Evolutionary conservation across 2,329 filamentous ascomycete genomes (phyloP), one percentile per base, ranked within the genome.

Genomic region (Phyllachora maydis): DNA sequence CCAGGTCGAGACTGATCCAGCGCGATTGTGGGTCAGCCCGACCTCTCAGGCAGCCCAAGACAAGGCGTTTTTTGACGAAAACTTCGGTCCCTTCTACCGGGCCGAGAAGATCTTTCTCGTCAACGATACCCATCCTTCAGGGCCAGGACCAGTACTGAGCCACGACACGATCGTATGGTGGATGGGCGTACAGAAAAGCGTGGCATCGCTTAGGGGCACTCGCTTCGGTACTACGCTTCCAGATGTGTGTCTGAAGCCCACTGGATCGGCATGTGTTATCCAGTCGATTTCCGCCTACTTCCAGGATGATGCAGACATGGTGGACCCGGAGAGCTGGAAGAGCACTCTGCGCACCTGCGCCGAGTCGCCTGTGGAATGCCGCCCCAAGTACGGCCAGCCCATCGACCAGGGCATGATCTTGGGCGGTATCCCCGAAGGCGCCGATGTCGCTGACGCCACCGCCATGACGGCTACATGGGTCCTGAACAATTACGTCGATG

Each of bases 391-490:
- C 42, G 71, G 78, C 21, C 83, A 92, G 37, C 88, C 88, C 1
- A 59, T 98, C 9, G 75, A 82, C 20, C 76, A 82, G 0, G 71
- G 74, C 30, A 73, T 91, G 52, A 63, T 98, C 4, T 60, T 98
- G 8, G 88, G 88, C 23, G 83, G 81, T 3, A 85, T 74, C 38
- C 59, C 71, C 20, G 47, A 63, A 11, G 58, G 62, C 1, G 60
- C 59, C 1, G 59, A 78, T 33, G 63, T 82, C 14, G 54, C 72
- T 4, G 65, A 88, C 23, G 71, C 85, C 0, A 55, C 69, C 28
- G 82, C 88, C 3, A 64, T 95, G 29, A 75, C 92, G 6, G 70
- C 78, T 4, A 95, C 83, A 0, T 98, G 88, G 88, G 85, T 98
- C 6, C 70, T 98, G 23, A 81, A 74, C 37, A 98, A 95, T 38